Percentiles rank a stretch among this genome's conserved stretches.
phyloP scores from a whole-genome alignment of 176 grass and related monocot genomes.

The Avena sativa region DNA sequence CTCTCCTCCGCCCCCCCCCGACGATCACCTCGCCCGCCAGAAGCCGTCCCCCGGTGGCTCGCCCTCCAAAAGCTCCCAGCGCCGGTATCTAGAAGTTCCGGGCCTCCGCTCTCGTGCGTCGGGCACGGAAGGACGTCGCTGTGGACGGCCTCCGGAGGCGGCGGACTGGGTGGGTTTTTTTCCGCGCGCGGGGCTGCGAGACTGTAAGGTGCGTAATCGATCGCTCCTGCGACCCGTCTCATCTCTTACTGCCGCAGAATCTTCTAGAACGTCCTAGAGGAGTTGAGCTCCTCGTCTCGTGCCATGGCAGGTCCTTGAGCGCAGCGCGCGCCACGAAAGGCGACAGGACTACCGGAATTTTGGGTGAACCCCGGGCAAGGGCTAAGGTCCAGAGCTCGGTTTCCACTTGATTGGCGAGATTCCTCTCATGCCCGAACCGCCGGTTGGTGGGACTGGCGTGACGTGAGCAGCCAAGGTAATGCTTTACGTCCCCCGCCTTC shows the following conservation, averaged over 20 bases:
- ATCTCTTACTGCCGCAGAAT: not conserved
- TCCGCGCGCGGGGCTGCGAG: not conserved
- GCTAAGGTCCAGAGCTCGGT: not conserved
- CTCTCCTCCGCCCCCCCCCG: not conserved
- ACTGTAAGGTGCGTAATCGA: constrained; percentile 12
- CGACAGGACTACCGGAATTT: not conserved
- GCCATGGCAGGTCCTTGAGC: constrained; percentile 2
- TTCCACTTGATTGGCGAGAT: constrained; percentile 1
- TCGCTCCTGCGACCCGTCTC: not conserved
- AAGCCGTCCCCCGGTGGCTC: not conserved
- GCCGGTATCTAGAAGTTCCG: not conserved
- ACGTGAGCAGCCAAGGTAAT: constrained; percentile 10
- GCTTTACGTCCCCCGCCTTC: not conserved
- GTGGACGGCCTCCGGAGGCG: not conserved
- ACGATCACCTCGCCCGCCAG: constrained; percentile 22
- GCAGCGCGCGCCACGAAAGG: not conserved
- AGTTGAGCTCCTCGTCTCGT: not conserved
- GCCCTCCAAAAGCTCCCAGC: not conserved
- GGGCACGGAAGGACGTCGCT: not conserved
- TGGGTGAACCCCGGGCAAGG: not conserved
- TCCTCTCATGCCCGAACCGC: not conserved
- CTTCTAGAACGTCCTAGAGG: not conserved
- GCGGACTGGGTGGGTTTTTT: not conserved
- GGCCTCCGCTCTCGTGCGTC: not conserved
- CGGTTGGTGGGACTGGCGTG: not conserved